Conservation (phyloP, 306 rosid genomes). For the Malus asiatica region DNA sequence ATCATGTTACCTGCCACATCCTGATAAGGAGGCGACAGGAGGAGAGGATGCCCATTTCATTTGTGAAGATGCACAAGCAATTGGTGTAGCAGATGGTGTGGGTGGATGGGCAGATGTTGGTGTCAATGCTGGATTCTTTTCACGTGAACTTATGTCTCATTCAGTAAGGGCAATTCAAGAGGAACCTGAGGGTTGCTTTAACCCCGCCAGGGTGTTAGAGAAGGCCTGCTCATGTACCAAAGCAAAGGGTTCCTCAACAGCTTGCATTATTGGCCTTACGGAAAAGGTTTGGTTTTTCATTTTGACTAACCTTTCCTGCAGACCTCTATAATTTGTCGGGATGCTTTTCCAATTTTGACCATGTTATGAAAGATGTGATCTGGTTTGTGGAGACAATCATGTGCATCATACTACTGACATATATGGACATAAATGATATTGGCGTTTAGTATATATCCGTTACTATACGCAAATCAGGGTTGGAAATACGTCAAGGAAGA, state of each 20-base stretch:
- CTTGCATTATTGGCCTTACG: slow-evolving; percentile 68
- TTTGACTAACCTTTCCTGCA: slow-evolving; percentile 2
- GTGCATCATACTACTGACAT: neutral
- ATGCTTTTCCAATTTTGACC: neutral
- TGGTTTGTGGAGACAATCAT: neutral
- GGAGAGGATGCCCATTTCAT: slow-evolving; percentile 96
- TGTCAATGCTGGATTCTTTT: slow-evolving; percentile 65
- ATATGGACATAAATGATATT: neutral
- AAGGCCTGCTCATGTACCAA: slow-evolving; percentile 71
- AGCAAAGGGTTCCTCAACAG: slow-evolving; percentile 87
- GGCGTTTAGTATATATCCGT: neutral
- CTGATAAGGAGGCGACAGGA: slow-evolving; percentile 77
- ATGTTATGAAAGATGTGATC: neutral
- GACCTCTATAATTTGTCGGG: neutral
- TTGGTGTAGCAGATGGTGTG: slow-evolving; percentile 80
- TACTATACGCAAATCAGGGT: neutral
- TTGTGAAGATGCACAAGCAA: slow-evolving; percentile 61
- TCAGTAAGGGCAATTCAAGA: slow-evolving; percentile 57
- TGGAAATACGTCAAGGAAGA: neutral
- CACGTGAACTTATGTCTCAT: slow-evolving; percentile 69
- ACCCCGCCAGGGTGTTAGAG: slow-evolving; percentile 69
- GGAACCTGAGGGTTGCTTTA: slow-evolving; percentile 55
- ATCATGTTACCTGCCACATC: slow-evolving; percentile 87
- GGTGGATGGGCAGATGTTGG: slow-evolving; percentile 99
- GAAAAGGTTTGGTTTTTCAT: slow-evolving; percentile 42